Percentiles rank a stretch among this genome's conserved stretches.
These are phyloP conservation scores for Leccinum subatratum DNA, from an alignment of 1,284 basidiomycete genomes.

Conservation along the genomic window DNA sequence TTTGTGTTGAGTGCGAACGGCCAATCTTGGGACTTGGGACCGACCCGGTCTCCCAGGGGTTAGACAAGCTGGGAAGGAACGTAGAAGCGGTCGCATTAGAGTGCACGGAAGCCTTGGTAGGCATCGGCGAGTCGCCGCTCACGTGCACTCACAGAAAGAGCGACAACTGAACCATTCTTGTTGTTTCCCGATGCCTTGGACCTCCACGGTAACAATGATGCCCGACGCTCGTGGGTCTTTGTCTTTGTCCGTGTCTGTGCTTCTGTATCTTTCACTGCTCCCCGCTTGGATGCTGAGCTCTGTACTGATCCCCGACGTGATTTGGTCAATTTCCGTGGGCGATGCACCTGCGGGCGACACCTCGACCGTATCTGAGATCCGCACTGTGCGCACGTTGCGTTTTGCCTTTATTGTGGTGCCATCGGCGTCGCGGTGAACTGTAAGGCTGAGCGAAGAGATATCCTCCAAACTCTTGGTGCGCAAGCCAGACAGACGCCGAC, in stretches of 20 bases:
- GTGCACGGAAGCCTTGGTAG: not conserved
- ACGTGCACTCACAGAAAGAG: not conserved
- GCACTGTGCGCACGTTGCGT: constrained; percentile 24
- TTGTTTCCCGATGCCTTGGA: constrained; percentile 12
- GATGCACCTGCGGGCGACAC: constrained; percentile 15
- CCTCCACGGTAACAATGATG: constrained; percentile 25
- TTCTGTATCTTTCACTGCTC: constrained; percentile 1
- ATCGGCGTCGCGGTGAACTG: constrained; percentile 1
- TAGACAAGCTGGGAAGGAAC: not conserved
- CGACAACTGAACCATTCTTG: constrained; percentile 2
- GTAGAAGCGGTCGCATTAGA: not conserved
- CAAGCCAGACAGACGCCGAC: constrained; percentile 1
- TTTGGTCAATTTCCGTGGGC: constrained; percentile 27
- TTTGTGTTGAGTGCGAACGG: not conserved
- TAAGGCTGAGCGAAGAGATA: constrained; percentile 19
- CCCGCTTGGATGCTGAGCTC: not conserved
- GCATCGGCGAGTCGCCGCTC: not conserved
- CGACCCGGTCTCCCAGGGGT: not conserved
- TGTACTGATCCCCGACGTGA: constrained; percentile 11
- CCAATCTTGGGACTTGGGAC: not conserved
- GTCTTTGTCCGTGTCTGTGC: not conserved
- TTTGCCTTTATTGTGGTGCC: constrained; percentile 7
- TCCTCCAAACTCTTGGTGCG: constrained; percentile 29
- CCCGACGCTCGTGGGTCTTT: constrained; percentile 14
- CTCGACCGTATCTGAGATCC: constrained; percentile 27